These are phyloP conservation scores for Eucalyptus dawsonii DNA, from an alignment of 345 rosid species.

Conservation along the genomic window DNA sequence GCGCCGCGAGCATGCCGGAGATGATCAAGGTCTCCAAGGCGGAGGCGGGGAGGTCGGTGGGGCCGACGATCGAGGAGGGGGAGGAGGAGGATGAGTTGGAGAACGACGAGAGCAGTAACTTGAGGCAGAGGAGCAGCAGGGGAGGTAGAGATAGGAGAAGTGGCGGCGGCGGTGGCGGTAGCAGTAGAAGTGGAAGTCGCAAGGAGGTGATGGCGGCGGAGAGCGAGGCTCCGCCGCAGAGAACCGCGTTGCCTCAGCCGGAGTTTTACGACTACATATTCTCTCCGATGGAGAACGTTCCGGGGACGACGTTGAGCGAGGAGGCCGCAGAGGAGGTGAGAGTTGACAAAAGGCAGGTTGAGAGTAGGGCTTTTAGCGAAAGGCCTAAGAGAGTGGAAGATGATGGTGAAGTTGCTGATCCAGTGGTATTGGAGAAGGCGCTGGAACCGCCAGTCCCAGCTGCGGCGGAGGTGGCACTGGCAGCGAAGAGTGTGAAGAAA, in stretches of 20 bases:
- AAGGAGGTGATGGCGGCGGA: not conserved
- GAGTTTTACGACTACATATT: constrained; percentile 35
- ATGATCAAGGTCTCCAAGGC: constrained; percentile 52
- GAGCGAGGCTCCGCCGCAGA: not conserved
- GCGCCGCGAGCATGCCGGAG: constrained; percentile 79
- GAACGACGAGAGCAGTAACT: constrained; percentile 29
- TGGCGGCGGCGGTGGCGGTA: not conserved
- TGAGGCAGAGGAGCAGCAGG: constrained; percentile 43
- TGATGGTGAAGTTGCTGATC: not conserved
- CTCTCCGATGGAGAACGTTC: constrained; percentile 26
- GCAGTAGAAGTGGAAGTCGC: constrained; percentile 18
- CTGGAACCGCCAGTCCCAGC: not conserved
- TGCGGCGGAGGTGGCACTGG: not conserved
- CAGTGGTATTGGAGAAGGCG: not conserved
- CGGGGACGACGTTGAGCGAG: constrained; percentile 46
- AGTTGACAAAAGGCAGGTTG: constrained; percentile 11
- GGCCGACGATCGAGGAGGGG: constrained; percentile 44
- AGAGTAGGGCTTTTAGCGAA: constrained; percentile 20
- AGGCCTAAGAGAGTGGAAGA: constrained; percentile 16
- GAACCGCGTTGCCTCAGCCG: constrained; percentile 2
- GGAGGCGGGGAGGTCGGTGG: constrained; percentile 12
- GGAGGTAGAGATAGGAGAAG: not conserved
- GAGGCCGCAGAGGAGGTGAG: constrained; percentile 13
- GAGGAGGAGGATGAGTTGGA: constrained; percentile 23
- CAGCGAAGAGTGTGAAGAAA: constrained; percentile 24